Percentiles rank a stretch among this genome's conserved stretches.
Conservation (phyloP, 306 rosid genomes). For the Lathyrus oleraceus region DNA sequence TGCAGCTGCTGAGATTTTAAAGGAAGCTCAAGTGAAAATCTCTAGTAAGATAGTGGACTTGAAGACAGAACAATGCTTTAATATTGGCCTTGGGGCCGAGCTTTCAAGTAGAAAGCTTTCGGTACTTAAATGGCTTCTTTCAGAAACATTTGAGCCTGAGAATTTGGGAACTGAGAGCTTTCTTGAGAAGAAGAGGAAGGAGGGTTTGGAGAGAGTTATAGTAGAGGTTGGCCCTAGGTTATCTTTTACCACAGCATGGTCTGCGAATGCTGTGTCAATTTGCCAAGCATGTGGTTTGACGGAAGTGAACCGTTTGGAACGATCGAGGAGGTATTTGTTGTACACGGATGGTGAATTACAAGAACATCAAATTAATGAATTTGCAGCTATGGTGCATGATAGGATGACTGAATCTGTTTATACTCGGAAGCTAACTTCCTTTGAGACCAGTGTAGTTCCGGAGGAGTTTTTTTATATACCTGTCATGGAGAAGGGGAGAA, state of each 20-base stretch:
- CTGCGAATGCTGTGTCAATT: constrained; percentile 85
- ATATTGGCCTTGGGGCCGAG: constrained; percentile 57
- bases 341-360: constrained; percentile 48
- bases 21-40: constrained; percentile 65
- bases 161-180: constrained; percentile 76
- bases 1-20: constrained; percentile 68
- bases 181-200: constrained; percentile 68
- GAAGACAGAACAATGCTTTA: constrained; percentile 77
- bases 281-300: constrained; percentile 85
- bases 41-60: constrained; percentile 69
- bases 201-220: constrained; percentile 59
- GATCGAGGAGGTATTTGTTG: constrained; percentile 84
- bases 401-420: constrained; percentile 90
- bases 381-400: constrained; percentile 79
- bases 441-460: constrained; percentile 61
- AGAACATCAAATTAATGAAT: constrained; percentile 60
- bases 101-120: constrained; percentile 54
- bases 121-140: constrained; percentile 80
- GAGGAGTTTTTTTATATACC: constrained; percentile 66
- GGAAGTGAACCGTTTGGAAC: constrained; percentile 81
- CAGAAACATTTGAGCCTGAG: constrained; percentile 86
- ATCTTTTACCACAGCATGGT: constrained; percentile 94
- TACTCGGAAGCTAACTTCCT: constrained; percentile 61
- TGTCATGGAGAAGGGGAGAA: constrained; percentile 78
- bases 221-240: constrained; percentile 89